Base-by-base conservation (phyloP, 257 asterid genomes). In the Apocynum venetum region DNA sequence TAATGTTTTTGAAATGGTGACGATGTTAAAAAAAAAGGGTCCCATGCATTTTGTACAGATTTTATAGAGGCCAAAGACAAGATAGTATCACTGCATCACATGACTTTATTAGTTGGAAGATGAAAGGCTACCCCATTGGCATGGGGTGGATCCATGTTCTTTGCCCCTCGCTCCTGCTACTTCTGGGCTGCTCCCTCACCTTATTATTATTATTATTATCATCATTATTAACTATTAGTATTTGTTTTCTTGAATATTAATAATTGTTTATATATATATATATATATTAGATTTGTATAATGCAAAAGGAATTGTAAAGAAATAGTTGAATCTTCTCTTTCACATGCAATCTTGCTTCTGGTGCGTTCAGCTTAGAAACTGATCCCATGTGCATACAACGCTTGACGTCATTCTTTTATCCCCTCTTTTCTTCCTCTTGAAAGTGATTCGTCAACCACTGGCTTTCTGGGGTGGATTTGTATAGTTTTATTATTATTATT, bases 91-190 rank as follows among this genome's bases (percentile, higher is more conserved):
- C 79, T 65, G 79, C 83, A 65, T 84, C 88, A 88, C 89, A 88
- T 88, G 91, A 81, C 90, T 88, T 86, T 82, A 78, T 87, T 86
- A 85, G 92, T 87, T 89, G 91, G 90, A 81, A 77, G 68, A 75
- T 76, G 76, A 72, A 78, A 64, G 76, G 55, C 76, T 85, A 76
- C 86, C 86, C 85, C 86, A 78, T 77, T 83, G 89, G 84, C 79
- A 82, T 81, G 48, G 87, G 91, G 87, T 82, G 89, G 87, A 86
- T 89, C 89, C 93, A 87, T 87, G 91, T 85, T 89, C 87, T 86
- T 82, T 68, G 75, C 82, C 78, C 79, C 76, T 77, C 57, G 61
- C 73, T 25, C 25, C 61, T 56, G 19, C 61, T 56, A 7, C n/a
- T 15, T 40, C 57, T 63, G 61, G 76, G 70, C 66, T 74, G 67